Percentiles rank a stretch among this genome's conserved stretches.
These are phyloP conservation scores for Strigomonas culicis DNA, from an alignment of 208 protist species.

Conservation along the genomic window DNA sequence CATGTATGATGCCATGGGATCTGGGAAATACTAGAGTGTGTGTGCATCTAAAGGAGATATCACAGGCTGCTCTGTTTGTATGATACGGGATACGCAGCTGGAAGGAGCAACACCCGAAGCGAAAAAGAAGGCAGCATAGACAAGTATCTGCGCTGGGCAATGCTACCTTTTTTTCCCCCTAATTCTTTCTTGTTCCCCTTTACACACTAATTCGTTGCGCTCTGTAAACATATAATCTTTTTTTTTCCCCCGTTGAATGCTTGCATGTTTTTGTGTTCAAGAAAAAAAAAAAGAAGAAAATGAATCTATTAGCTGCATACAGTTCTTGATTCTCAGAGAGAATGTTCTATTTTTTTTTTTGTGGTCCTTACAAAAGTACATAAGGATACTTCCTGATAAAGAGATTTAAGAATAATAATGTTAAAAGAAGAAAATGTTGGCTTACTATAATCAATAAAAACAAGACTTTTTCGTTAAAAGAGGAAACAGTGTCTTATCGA, in stretches of 20 bases:
- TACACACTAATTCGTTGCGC: background rate
- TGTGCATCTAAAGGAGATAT: too few relatives aligned
- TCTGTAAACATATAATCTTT: background rate
- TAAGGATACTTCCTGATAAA: background rate
- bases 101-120: background rate
- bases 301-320: too few relatives aligned
- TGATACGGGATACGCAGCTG: too few relatives aligned
- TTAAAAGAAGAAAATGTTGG: too few relatives aligned
- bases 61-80: too few relatives aligned
- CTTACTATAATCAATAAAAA: too few relatives aligned
- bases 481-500: background rate
- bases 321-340: too few relatives aligned
- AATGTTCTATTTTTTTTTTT: constrained; percentile 6
- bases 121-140: constrained; percentile 4
- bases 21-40: constrained; percentile 47
- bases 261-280: too few relatives aligned
- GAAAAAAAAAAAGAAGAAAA: constrained; percentile 7
- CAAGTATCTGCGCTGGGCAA: background rate
- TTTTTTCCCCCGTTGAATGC: too few relatives aligned
- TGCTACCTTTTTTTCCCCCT: background rate
- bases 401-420: too few relatives aligned
- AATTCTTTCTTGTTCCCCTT: background rate
- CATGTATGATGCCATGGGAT: constrained; percentile 87
- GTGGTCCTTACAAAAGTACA: background rate
- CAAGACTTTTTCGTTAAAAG: too few relatives aligned